phyloP scores from a whole-genome alignment of 2,329 filamentous ascomycete species.

The Sporothrix phasma region DNA sequence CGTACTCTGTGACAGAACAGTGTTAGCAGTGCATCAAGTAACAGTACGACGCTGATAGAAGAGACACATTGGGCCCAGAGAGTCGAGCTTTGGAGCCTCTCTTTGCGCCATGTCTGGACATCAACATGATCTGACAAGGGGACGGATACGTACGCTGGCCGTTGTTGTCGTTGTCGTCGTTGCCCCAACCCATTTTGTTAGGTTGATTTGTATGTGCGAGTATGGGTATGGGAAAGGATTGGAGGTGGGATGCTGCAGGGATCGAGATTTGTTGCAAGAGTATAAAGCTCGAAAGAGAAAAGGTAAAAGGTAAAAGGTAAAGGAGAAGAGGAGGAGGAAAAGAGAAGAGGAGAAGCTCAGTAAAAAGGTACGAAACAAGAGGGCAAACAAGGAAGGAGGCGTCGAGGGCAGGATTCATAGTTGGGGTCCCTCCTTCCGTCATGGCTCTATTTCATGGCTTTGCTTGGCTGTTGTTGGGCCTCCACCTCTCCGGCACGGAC shows the following conservation, averaged over 20 bases:
- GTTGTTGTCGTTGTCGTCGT: constrained; percentile 9
- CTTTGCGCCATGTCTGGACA: neutral
- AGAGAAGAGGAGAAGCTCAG: neutral
- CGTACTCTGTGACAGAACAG: constrained; percentile 2
- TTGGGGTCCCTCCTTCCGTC: neutral
- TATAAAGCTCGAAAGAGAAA: neutral
- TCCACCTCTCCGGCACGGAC: neutral
- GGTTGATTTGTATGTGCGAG: constrained; percentile 1
- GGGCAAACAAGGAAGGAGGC: neutral
- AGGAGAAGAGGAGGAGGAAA: neutral
- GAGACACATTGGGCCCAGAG: neutral
- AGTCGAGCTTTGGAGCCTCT: neutral
- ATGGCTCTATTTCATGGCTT: neutral
- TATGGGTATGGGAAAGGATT: neutral
- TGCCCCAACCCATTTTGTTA: constrained; percentile 10
- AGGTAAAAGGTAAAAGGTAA: neutral
- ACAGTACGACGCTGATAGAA: too few relatives aligned
- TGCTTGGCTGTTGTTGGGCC: neutral
- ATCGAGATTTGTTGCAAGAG: neutral
- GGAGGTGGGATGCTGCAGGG: neutral
- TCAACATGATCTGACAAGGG: neutral
- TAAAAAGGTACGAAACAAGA: neutral
- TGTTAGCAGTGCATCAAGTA: neutral
- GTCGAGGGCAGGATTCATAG: neutral
- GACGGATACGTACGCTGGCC: neutral